These are phyloP conservation scores for Monarda citriodora DNA, from an alignment of 305 asterid genomes.

Conservation along the genomic window DNA sequence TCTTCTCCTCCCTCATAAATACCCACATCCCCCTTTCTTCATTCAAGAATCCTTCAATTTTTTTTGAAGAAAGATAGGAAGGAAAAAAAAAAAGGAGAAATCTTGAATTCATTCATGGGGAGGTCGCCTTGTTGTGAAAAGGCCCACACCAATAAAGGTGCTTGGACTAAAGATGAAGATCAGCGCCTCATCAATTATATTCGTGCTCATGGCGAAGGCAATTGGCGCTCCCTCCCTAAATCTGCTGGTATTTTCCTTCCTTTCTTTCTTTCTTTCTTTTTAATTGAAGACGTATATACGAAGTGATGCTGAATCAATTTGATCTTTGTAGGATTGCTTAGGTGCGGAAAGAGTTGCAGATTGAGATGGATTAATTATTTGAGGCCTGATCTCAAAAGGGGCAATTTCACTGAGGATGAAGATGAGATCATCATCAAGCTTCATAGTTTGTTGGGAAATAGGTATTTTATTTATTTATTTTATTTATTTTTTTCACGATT, in stretches of 20 bases:
- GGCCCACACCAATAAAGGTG: conserved; percentile 60
- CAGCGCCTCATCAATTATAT: conserved; percentile 49
- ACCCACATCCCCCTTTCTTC: conserved; percentile 25
- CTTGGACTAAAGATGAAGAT: conserved; percentile 78
- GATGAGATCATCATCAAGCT: conserved; percentile 39
- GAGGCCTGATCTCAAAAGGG: conserved; percentile 47
- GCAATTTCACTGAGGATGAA: conserved; percentile 34
- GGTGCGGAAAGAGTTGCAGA: conserved; percentile 48
- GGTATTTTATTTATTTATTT: not conserved
- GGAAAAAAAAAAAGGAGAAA: not conserved
- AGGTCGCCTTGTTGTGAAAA: conserved; percentile 75
- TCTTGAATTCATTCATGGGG: conserved; percentile 32
- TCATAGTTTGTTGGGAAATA: conserved; percentile 34
- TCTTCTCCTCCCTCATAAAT: conserved; percentile 4
- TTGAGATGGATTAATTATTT: conserved; percentile 41
- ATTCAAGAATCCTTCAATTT: not conserved
- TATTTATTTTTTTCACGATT: not conserved
- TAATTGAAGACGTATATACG: too few relatives aligned
- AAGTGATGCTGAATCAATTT: not conserved
- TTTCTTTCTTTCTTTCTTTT: not conserved
- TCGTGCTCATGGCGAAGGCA: conserved; percentile 54
- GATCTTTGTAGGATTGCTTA: conserved; percentile 23
- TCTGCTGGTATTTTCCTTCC: conserved; percentile 42
- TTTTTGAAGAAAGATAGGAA: too few relatives aligned
- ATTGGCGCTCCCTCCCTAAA: conserved; percentile 72